phyloP scores from a whole-genome alignment of 2,329 filamentous ascomycete species.

The Claviceps monticola region DNA sequence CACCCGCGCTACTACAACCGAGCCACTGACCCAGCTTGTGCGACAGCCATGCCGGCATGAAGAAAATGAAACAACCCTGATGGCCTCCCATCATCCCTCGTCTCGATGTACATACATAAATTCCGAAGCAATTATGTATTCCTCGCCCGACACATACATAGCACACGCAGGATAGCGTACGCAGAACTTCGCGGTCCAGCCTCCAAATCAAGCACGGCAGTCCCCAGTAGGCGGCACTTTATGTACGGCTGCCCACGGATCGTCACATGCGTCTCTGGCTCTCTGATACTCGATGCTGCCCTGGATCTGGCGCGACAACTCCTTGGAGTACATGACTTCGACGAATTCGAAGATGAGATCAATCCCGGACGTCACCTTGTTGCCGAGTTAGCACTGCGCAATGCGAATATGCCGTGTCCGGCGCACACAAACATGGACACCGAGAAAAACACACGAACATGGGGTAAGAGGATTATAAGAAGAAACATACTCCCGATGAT shows the following conservation, averaged over 20 bases:
- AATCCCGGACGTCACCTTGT: constrained; percentile 7
- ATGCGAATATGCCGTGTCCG: neutral
- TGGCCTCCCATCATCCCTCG: neutral
- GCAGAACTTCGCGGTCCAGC: neutral
- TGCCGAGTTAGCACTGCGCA: neutral
- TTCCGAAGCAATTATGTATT: neutral
- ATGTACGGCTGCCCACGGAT: constrained; percentile 8
- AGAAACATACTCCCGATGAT: constrained; percentile 34
- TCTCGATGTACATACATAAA: neutral
- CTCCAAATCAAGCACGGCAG: neutral
- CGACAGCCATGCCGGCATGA: neutral
- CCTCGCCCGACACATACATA: too few species aligned
- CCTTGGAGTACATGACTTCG: constrained; percentile 6
- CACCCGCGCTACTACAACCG: too few species aligned
- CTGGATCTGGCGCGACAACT: constrained; percentile 2
- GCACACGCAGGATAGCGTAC: too few species aligned
- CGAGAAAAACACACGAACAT: constrained; percentile 7
- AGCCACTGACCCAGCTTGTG: neutral
- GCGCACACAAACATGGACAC: neutral
- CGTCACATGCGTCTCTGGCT: constrained; percentile 9
- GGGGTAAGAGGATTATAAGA: neutral
- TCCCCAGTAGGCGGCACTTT: constrained; percentile 5
- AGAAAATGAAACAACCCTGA: neutral
- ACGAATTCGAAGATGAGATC: constrained; percentile 10
- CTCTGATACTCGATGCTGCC: constrained; percentile 7